phyloP scores from a whole-genome alignment of 108 stramenopile genomes.

The Fistulifera pelliculosa region DNA sequence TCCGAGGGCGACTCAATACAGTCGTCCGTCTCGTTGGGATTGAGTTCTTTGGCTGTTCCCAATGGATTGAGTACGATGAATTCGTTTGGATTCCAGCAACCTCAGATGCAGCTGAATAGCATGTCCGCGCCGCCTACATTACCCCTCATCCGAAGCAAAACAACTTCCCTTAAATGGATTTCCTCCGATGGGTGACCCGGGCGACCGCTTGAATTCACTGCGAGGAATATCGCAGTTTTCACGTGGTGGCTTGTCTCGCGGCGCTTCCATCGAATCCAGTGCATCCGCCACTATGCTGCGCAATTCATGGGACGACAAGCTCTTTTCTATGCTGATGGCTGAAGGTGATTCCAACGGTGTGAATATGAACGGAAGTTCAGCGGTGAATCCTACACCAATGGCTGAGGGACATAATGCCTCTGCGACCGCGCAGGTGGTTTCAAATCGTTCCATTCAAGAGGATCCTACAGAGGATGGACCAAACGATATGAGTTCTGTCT shows the following conservation, averaged over 20 bases:
- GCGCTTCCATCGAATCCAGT: conserved; percentile 36
- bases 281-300: conserved; percentile 34
- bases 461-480: no score
- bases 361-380: no score
- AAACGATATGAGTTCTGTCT: no score
- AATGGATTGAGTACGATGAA: background rate
- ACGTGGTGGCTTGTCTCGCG: conserved; percentile 35
- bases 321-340: conserved; percentile 67
- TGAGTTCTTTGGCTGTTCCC: background rate
- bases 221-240: conserved; percentile 37
- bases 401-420: no score
- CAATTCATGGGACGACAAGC: conserved; percentile 72
- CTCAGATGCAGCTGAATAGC: conserved; percentile 14
- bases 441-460: no score
- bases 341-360: conserved; percentile 11
- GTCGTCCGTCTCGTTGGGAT: background rate
- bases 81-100: conserved; percentile 10
- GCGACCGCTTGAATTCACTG: conserved; percentile 24
- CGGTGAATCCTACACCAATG: no score
- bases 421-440: no score
- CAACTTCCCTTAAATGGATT: conserved; percentile 31
- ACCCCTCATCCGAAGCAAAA: conserved; percentile 85
- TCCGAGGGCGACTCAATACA: background rate
- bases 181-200: conserved; percentile 20
- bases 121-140: conserved; percentile 30